A percentile compares a stretch with the other conserved stretches of the same genome.
These are phyloP conservation scores for Fraxinus americana DNA, from an alignment of 257 asterid genomes.

Conservation along the genomic window DNA sequence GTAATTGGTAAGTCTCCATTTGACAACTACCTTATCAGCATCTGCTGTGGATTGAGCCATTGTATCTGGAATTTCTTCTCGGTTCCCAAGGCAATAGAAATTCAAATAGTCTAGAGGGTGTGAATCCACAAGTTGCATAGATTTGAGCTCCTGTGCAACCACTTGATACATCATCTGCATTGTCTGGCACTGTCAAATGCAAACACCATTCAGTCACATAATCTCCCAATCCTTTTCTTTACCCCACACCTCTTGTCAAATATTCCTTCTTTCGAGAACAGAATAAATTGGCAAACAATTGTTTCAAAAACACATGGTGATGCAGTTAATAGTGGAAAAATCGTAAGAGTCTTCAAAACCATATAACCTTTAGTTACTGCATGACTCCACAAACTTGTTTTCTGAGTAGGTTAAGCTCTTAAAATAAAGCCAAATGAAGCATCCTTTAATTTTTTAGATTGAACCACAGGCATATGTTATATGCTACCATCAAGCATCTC, in stretches of 20 bases:
- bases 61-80: conserved; percentile 53
- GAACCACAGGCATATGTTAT: not conserved
- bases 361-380: not conserved
- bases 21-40: conserved; percentile 60
- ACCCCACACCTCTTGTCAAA: not conserved
- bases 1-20: conserved; percentile 7
- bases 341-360: conserved; percentile 9
- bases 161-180: conserved; percentile 77
- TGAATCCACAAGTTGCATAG: conserved; percentile 52
- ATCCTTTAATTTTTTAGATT: not conserved
- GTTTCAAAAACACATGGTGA: not conserved
- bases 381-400: conserved; percentile 2
- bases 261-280: conserved; percentile 16
- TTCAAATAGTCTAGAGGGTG: conserved; percentile 81
- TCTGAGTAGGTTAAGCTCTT: not conserved
- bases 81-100: conserved; percentile 88
- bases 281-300: conserved; percentile 5
- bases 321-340: conserved; percentile 12
- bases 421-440: not conserved
- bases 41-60: conserved; percentile 41
- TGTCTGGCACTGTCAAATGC: conserved; percentile 65
- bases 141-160: conserved; percentile 70
- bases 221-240: conserved; percentile 5
- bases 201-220: conserved; percentile 17
- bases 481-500: not conserved